Conservation (phyloP, 208 protist species). For the Hexamita inflata region DNA sequence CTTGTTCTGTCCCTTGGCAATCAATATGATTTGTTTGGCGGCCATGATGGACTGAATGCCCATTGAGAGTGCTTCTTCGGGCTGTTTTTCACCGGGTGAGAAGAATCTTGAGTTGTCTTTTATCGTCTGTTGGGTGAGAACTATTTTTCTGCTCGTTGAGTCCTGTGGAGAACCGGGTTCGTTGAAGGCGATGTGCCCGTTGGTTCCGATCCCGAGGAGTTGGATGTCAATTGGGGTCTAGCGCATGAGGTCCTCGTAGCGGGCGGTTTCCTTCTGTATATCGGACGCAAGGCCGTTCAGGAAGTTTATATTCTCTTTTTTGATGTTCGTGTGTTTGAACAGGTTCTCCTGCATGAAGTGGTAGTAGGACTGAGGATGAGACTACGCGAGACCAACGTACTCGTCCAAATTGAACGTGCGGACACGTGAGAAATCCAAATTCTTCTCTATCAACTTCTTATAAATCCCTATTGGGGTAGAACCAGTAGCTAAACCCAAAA, state of each 20-base stretch:
- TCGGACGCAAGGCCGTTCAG: not conserved
- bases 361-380: slow-evolving; percentile 25
- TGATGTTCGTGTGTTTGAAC: slow-evolving; percentile 24
- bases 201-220: slow-evolving; percentile 29
- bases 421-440: slow-evolving; percentile 18
- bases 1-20: slow-evolving; percentile 15
- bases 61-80: not conserved
- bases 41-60: slow-evolving; percentile 21
- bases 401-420: slow-evolving; percentile 30
- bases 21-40: slow-evolving; percentile 1
- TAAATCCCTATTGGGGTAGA: slow-evolving; percentile 17
- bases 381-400: slow-evolving; percentile 2
- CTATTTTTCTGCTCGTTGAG: not conserved
- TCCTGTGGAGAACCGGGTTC: slow-evolving; percentile 4
- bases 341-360: slow-evolving; percentile 34
- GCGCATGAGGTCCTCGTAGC: not conserved
- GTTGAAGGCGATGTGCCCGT: slow-evolving; percentile 36
- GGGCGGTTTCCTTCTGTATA: not conserved
- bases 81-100: not conserved
- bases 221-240: slow-evolving; percentile 6
- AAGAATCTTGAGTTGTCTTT: slow-evolving; percentile 26
- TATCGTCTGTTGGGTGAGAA: not conserved
- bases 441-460: slow-evolving; percentile 7
- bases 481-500: slow-evolving; percentile 24
- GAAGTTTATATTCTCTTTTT: slow-evolving; percentile 6